A percentile compares a stretch with the other conserved stretches of the same genome.
Evolutionary conservation across 2,329 filamentous ascomycete species (phyloP).

Genomic region (Neofusicoccum kwambonambiense): DNA sequence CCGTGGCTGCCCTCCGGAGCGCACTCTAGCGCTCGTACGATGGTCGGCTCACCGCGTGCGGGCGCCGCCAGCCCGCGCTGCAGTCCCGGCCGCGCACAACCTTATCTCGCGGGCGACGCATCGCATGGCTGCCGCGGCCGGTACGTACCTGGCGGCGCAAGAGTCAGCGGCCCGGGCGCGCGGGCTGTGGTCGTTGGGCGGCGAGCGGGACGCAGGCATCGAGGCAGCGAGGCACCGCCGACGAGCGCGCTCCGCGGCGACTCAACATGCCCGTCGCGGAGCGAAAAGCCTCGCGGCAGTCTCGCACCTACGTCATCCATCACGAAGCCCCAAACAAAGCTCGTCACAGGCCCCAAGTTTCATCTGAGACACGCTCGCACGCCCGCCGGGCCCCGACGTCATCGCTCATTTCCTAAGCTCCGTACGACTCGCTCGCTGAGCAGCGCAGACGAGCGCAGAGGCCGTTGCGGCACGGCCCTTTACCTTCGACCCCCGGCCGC

Average conservation of each 20-base stretch:
- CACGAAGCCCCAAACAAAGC: neutral
- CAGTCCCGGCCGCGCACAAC: neutral
- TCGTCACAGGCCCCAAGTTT: slow-evolving; percentile 3
- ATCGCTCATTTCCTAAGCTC: slow-evolving; percentile 11
- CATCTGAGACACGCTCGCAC: neutral
- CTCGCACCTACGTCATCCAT: slow-evolving; percentile 10
- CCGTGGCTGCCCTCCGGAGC: neutral
- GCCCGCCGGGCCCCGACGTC: neutral
- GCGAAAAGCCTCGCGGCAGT: neutral
- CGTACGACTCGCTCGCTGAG: neutral
- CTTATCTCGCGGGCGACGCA: neutral
- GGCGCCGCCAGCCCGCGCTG: neutral
- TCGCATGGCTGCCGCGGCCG: neutral
- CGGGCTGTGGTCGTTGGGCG: neutral
- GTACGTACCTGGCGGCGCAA: neutral
- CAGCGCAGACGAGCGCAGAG: neutral
- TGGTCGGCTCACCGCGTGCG: neutral
- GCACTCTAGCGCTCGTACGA: neutral
- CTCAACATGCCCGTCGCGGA: neutral
- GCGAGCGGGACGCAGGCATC: slow-evolving; percentile 1
- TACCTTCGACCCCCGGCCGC: neutral
- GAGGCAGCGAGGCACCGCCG: neutral
- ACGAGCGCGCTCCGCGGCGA: neutral
- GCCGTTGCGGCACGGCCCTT: slow-evolving; percentile 7
- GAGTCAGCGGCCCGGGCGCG: neutral